Base-by-base conservation (phyloP, 495 filamentous ascomycete species). In the Hypoxylon trugodes region DNA sequence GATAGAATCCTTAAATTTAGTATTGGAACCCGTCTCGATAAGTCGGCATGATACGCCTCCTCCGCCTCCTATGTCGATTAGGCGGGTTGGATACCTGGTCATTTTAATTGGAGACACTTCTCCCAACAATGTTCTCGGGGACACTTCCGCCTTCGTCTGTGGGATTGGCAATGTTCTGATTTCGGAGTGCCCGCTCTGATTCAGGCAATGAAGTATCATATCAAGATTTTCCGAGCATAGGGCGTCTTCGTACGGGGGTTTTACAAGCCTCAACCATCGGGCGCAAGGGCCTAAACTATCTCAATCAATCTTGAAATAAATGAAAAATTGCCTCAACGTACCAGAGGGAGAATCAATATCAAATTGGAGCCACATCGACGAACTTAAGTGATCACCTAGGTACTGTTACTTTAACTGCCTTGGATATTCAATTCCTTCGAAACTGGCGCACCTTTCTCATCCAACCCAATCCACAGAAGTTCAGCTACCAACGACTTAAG, bases 191-290 rank as follows among this genome's bases (percentile, higher is more conserved):
- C 3, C 26, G 9, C 26, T 36, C 9, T 35, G 8, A 15, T 46
- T 25, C 6, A 56, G 1, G 8, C 25, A 36, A 1, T 16, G 3
- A 8, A 46, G 5, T 2, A 56, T 25, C 52, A 56, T 56, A n/a
- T 10, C 3, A n/a, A 59, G 0, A n/a, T 59, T 59, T 12, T 50
- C 43, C 15, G 43, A 0, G 36, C 55, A 59, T 33, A 59, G 10
- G 12, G 9, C 10, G 1, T 50, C 24, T 10, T 59, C 55, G 10
- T 22, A 24, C 1, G 33, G 43, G 15, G 45, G n/a, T 1, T 35
- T 16, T 18, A 41, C 21, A 6, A 59, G 45, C 12, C 55, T 33
- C 6, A 59, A 12, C 55, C 55, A 49, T 9, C 10, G 33, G 25
- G 33, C 10, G 30, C 35, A 40, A 9, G 35, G 9, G 5, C 22